Conservation (phyloP, 2,329 filamentous ascomycete genomes). For the Botrytis hyacinthi region DNA sequence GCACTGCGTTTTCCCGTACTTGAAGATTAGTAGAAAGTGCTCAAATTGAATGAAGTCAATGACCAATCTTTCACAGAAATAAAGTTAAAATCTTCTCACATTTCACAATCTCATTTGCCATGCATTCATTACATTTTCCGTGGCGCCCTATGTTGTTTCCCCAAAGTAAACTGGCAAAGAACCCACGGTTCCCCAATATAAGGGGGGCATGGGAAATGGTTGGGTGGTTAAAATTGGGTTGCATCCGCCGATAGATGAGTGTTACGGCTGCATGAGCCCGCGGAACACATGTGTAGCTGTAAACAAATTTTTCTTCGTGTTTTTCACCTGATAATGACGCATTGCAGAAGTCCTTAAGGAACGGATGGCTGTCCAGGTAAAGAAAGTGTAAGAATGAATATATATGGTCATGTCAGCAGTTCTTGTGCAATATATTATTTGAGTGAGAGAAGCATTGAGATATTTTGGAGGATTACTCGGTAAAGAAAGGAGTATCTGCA, state of each 20-base stretch:
- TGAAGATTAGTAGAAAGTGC: conserved; percentile 23
- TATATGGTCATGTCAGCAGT: conserved; percentile 19
- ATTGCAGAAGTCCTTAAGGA: conserved; percentile 14
- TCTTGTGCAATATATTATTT: conserved; percentile 16
- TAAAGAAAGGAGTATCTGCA: conserved; percentile 13
- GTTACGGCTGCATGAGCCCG: conserved; percentile 16
- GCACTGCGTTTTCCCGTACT: conserved; percentile 27
- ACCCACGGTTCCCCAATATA: not conserved
- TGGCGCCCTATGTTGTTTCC: not conserved
- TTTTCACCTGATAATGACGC: conserved; percentile 20
- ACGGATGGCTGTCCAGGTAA: not conserved
- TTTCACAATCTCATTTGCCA: conserved; percentile 5
- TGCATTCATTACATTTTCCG: not conserved
- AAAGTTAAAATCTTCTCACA: not conserved
- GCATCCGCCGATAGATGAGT: conserved; percentile 22
- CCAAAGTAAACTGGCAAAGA: conserved; percentile 5
- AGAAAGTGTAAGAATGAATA: conserved; percentile 3
- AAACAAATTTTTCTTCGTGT: conserved; percentile 14
- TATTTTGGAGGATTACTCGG: not conserved
- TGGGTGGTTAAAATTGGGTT: conserved; percentile 17
- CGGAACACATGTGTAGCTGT: conserved; percentile 21
- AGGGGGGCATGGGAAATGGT: conserved; percentile 10
- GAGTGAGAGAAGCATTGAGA: not conserved
- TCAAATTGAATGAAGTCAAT: conserved; percentile 11
- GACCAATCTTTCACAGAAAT: not conserved